These are phyloP conservation scores for Wickerhamiella kazuoi DNA, from an alignment of 805 yeast genomes.

Conservation along the genomic window DNA sequence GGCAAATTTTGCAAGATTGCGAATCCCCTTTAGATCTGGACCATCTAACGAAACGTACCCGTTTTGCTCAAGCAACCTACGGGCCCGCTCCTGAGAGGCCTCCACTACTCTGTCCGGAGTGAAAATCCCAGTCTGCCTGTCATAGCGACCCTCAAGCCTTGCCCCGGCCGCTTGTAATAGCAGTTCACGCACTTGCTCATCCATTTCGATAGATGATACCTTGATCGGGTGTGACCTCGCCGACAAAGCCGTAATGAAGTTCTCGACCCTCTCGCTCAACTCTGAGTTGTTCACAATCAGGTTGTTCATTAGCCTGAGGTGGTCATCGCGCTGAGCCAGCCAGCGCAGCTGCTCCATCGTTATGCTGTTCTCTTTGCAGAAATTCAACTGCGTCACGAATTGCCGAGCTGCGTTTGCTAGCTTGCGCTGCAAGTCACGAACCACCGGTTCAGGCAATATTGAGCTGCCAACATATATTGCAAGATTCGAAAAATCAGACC, in stretches of 20 bases:
- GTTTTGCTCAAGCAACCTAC: not conserved
- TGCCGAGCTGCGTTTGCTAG: not conserved
- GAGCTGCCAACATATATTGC: not conserved
- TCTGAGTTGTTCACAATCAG: not conserved
- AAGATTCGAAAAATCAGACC: not conserved
- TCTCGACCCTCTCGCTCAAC: not conserved
- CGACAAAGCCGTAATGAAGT: not conserved
- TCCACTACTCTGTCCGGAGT: not conserved
- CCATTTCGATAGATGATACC: not conserved
- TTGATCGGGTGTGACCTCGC: not conserved
- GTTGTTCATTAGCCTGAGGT: not conserved
- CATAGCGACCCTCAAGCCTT: not conserved
- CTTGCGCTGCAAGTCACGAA: not conserved
- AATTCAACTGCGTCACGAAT: not conserved
- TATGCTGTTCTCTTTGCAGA: not conserved
- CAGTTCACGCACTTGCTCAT: not conserved
- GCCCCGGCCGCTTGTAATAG: not conserved
- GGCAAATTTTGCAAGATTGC: not conserved
- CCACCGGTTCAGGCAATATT: not conserved
- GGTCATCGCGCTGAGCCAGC: not conserved
- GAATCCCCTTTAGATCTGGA: not conserved
- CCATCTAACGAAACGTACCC: not conserved
- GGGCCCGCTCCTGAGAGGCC: not conserved
- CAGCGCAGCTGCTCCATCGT: not conserved
- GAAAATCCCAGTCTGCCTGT: not conserved